Percentiles rank a stretch among this genome's conserved stretches.
phyloP scores from a whole-genome alignment of 202 grass and related monocot genomes.

The Elaeis oleifera region DNA sequence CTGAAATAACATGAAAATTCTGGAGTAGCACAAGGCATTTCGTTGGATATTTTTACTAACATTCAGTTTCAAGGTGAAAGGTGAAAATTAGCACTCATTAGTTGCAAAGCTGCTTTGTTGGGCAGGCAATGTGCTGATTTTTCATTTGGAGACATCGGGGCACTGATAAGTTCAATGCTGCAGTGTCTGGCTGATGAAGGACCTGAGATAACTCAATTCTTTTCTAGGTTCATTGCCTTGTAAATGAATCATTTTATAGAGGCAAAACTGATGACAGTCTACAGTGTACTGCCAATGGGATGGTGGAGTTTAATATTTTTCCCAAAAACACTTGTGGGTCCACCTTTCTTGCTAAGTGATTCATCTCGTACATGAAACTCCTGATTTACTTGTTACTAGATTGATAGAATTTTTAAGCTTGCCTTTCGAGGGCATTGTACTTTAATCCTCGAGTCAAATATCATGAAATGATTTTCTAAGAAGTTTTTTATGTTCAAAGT shows the following conservation, averaged over 20 bases:
- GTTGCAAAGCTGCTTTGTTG: too few species aligned
- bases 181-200: not conserved
- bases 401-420: not conserved
- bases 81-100: too few species aligned
- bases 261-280: not conserved
- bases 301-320: not conserved
- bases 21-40: too few species aligned
- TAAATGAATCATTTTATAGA: slow-evolving; percentile 29
- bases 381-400: not conserved
- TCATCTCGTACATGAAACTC: not conserved
- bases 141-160: not conserved
- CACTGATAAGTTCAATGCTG: not conserved
- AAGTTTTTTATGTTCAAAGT: too few species aligned
- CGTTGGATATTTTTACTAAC: too few species aligned
- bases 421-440: not conserved
- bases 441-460: too few species aligned
- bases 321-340: not conserved
- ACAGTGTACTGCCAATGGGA: too few species aligned
- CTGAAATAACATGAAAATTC: slow-evolving; percentile 17
- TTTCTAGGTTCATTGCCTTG: slow-evolving; percentile 1
- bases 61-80: too few species aligned
- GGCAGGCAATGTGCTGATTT: too few species aligned
- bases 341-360: not conserved
- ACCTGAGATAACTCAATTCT: slow-evolving; percentile 16
- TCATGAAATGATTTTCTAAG: too few species aligned